phyloP scores from a whole-genome alignment of 768 basidiomycete genomes.

The Lanmaoa rubissima region DNA sequence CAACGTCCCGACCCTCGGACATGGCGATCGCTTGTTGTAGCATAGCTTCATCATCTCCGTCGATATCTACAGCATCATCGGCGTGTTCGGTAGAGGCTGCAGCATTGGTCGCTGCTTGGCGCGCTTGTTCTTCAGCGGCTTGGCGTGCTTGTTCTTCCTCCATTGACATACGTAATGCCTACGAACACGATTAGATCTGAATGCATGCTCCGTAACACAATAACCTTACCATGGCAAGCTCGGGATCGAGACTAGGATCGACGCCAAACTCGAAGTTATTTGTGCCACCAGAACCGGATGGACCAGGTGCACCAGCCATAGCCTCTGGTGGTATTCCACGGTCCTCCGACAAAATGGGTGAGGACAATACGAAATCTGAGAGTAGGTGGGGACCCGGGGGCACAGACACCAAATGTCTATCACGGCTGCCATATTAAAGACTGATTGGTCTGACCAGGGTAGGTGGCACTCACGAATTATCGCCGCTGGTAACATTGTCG shows the following conservation, averaged over 20 bases:
- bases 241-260: conserved; percentile 94
- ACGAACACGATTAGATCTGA: not conserved
- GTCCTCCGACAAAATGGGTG: conserved; percentile 80
- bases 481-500: conserved; percentile 74
- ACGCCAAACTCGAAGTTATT: conserved; percentile 84
- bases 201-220: not conserved
- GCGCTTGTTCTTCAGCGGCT: conserved; percentile 44
- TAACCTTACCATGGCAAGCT: conserved; percentile 84
- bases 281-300: conserved; percentile 45
- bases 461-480: conserved; percentile 72
- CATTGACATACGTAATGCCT: conserved; percentile 98
- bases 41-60: conserved; percentile 77
- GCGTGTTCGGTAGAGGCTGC: conserved; percentile 22
- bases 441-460: not conserved
- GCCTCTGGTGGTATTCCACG: conserved; percentile 67
- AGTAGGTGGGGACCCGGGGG: conserved; percentile 77
- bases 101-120: conserved; percentile 27
- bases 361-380: conserved; percentile 79
- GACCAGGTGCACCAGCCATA: conserved; percentile 51
- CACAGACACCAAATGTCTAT: conserved; percentile 78
- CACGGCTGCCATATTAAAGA: not conserved
- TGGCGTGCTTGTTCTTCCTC: conserved; percentile 88
- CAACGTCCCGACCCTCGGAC: conserved; percentile 57
- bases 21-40: conserved; percentile 76
- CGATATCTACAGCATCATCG: conserved; percentile 42